These are phyloP conservation scores for Friedmanniomyces endolithicus DNA, from an alignment of 495 filamentous ascomycete species.

Conservation along the genomic window DNA sequence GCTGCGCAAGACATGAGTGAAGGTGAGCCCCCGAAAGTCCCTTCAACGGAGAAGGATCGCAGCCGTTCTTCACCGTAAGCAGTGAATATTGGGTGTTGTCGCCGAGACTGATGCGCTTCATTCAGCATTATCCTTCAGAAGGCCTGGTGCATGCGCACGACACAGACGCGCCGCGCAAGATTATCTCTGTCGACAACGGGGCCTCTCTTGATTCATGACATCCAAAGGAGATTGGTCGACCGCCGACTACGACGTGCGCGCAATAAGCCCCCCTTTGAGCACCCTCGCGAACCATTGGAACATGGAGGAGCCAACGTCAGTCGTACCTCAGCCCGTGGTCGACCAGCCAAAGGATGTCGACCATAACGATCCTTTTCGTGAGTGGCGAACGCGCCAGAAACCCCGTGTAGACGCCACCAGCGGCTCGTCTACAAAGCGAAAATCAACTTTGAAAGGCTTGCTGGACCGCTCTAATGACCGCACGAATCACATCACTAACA, in stretches of 20 bases:
- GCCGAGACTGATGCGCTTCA: neutral
- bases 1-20: neutral
- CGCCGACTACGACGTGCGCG: too few species aligned
- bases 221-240: neutral
- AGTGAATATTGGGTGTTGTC: neutral
- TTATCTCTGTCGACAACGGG: neutral
- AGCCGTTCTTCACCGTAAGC: neutral
- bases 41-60: neutral
- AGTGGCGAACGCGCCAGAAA: neutral
- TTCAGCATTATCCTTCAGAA: neutral
- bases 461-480: too few species aligned
- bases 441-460: too few species aligned
- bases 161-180: neutral
- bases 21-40: neutral
- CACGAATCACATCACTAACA: too few species aligned
- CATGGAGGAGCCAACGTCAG: neutral
- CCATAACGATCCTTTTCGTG: neutral
- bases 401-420: neutral
- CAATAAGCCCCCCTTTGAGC: too few species aligned
- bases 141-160: neutral
- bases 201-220: neutral
- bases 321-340: neutral
- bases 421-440: neutral
- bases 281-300: neutral
- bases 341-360: neutral